Evolutionary conservation across 1,139 yeast genomes (phyloP), one percentile per base, ranked within the genome.

Genomic region (Diutina sp.): DNA sequence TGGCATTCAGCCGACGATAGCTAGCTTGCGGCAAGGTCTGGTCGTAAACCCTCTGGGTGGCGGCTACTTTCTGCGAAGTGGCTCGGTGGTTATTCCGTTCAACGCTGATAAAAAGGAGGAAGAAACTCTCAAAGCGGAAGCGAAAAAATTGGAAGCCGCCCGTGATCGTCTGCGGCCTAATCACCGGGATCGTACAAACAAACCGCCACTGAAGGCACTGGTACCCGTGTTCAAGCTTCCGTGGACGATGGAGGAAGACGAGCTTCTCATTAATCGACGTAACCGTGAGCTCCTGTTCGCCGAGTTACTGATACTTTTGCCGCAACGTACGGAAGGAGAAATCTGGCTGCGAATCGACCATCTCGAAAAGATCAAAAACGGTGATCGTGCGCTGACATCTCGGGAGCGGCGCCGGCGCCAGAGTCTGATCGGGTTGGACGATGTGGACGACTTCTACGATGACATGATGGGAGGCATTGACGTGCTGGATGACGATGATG

Each of bases 301-400:
- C 14, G 96, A 90, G 67, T 72, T 90, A 53, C 80, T 87, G 11
- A 83, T 89, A 48, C 70, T 89, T 55, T 72, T 90, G 55, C 91
- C 93, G 6, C 82, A 80, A 59, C 77, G 90, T 60, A 78, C 93
- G 0, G 93, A 86, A 65, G 77, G 77, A n/a, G 95, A 87, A 62
- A 88, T 88, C 46, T 76, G 82, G 76, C 69, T 79, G 45, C 76
- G 95, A 59, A 79, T 86, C 25, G 80, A 76, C 57, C 74, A 79
- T 57, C 69, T 87, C 56, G 87, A 82, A 46, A 59, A 61, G 46
- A 58, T 60, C 45, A 50, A 50, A 18, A 52, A 52, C 9, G 80
- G 80, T 3, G 75, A 70, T 58, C 63, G 79, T 46, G 62, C 74
- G 2, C 66, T 73, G 56, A 63, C 68, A 12, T 67, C 72, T 4